phyloP scores from a whole-genome alignment of 257 asterid genomes.

The Thymus mandschuricus region DNA sequence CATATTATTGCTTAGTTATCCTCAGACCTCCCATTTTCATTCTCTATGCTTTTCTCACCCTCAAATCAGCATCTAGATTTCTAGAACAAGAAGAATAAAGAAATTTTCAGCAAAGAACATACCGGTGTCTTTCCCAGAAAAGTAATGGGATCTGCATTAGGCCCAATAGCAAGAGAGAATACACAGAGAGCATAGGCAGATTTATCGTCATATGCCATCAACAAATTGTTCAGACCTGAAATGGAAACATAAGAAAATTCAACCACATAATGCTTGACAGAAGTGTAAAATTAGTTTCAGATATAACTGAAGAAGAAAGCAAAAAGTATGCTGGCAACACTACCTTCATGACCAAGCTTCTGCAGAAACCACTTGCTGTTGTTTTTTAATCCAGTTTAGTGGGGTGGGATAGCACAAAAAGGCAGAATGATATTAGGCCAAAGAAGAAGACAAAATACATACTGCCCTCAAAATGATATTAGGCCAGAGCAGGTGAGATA shows the following conservation, averaged over 20 bases:
- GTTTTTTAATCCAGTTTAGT: constrained; percentile 38
- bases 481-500: background rate
- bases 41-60: background rate
- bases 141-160: constrained; percentile 78
- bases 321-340: background rate
- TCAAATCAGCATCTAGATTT: constrained; percentile 9
- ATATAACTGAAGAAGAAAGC: constrained; percentile 16
- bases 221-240: constrained; percentile 82
- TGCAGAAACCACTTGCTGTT: constrained; percentile 95
- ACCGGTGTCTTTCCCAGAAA: constrained; percentile 84
- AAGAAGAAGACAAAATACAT: constrained; percentile 13
- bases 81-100: constrained; percentile 8
- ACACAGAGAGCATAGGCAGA: constrained; percentile 94
- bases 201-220: constrained; percentile 94
- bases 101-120: constrained; percentile 28
- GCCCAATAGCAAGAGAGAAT: constrained; percentile 90
- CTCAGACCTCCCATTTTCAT: constrained; percentile 16
- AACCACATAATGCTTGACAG: constrained; percentile 5
- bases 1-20: background rate
- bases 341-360: constrained; percentile 95
- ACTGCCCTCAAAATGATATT: constrained; percentile 4
- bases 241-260: constrained; percentile 22
- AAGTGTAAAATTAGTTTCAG: constrained; percentile 1
- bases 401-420: constrained; percentile 18
- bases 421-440: background rate